These are phyloP conservation scores for Phlebiopsis gigantea DNA, from an alignment of 768 basidiomycete genomes.

Conservation along the genomic window DNA sequence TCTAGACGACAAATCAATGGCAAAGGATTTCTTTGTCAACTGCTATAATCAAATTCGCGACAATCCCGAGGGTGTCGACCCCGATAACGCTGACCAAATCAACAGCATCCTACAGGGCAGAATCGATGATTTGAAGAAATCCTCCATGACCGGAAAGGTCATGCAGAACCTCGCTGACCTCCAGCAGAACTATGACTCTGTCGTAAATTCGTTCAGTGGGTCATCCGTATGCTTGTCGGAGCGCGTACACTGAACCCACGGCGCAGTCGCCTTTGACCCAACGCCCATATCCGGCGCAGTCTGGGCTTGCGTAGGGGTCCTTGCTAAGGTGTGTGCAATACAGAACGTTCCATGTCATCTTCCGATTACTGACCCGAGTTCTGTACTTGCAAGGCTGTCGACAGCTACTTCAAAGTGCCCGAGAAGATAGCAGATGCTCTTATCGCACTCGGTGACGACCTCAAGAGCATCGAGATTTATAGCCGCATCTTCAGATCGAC, in stretches of 20 bases:
- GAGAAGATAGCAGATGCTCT: not conserved
- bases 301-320: not conserved
- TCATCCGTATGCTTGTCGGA: not conserved
- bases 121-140: not conserved
- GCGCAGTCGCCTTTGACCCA: slow-evolving; percentile 1
- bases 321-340: not conserved
- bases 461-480: not conserved
- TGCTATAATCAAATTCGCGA: not conserved
- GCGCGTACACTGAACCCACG: not conserved
- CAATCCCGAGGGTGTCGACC: not conserved
- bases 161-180: not conserved
- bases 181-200: not conserved
- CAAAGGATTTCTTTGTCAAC: not conserved
- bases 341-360: not conserved
- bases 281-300: slow-evolving; percentile 1
- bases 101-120: not conserved
- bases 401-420: not conserved
- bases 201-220: slow-evolving; percentile 3
- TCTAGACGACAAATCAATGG: not conserved
- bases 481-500: not conserved
- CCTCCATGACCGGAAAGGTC: not conserved
- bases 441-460: not conserved
- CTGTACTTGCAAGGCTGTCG: not conserved
- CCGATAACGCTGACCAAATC: not conserved
- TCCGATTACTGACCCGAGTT: not conserved